A percentile compares a stretch with the other conserved stretches of the same genome.
phyloP scores from a whole-genome alignment of 2,329 filamentous ascomycete species.

The Aotearoamyces nothofagi region DNA sequence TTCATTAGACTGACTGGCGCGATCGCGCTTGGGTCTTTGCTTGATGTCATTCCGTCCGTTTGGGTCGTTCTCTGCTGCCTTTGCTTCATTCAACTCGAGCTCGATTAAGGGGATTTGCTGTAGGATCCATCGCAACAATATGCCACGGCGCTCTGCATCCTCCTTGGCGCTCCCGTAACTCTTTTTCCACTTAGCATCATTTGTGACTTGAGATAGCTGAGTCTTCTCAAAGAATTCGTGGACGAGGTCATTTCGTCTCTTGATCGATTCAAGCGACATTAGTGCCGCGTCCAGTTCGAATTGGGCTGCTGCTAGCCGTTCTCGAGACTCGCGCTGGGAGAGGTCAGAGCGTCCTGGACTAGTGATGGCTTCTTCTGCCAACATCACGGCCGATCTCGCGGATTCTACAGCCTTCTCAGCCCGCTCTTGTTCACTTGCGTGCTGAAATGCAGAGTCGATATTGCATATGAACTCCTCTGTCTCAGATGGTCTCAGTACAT shows the following conservation, averaged over 20 bases:
- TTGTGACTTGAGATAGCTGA: too few relatives aligned
- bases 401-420: slow-evolving; percentile 9
- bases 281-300: slow-evolving; percentile 8
- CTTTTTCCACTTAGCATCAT: too few relatives aligned
- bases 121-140: slow-evolving; percentile 13
- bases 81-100: slow-evolving; percentile 8
- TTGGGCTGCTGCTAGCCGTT: slow-evolving; percentile 7
- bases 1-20: slow-evolving; percentile 2
- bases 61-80: slow-evolving; percentile 1
- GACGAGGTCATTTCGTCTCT: slow-evolving; percentile 9
- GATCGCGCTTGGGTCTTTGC: neutral
- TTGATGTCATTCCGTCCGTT: neutral
- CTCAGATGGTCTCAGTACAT: slow-evolving; percentile 16
- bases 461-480: slow-evolving; percentile 14
- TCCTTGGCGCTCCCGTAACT: slow-evolving; percentile 5
- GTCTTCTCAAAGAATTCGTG: slow-evolving; percentile 6
- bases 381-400: slow-evolving; percentile 4
- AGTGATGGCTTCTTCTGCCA: slow-evolving; percentile 6
- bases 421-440: slow-evolving; percentile 5
- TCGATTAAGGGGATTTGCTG: slow-evolving; percentile 15
- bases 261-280: slow-evolving; percentile 7
- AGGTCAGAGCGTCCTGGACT: slow-evolving; percentile 5
- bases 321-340: slow-evolving; percentile 4
- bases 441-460: slow-evolving; percentile 5
- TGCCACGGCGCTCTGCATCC: slow-evolving; percentile 6